Evolutionary conservation across 495 filamentous ascomycete genomes (phyloP).

Genomic region (Emericellopsis terricola): DNA sequence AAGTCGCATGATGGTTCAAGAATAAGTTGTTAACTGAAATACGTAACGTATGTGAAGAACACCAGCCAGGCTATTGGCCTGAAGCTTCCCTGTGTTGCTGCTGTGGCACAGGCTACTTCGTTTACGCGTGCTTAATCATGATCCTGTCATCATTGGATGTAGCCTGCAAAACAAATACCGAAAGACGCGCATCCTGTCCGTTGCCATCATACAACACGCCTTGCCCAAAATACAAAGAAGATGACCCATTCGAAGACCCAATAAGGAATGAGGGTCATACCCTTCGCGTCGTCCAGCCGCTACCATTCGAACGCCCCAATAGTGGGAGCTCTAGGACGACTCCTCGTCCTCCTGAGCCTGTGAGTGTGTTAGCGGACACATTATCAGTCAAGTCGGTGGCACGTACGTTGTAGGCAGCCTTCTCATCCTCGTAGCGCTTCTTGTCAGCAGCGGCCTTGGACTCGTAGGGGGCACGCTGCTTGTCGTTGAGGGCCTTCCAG

Average conservation of each 20-base stretch:
- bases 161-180: constrained; percentile 2
- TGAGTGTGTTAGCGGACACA: constrained; percentile 10
- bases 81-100: too few species aligned
- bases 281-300: too few species aligned
- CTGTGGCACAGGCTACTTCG: too few species aligned
- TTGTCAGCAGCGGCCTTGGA: constrained; percentile 90
- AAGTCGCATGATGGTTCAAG: too few species aligned
- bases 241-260: too few species aligned
- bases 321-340: constrained; percentile 11
- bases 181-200: constrained; percentile 13
- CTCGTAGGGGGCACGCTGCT: constrained; percentile 84
- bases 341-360: constrained; percentile 32
- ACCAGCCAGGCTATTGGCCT: too few species aligned
- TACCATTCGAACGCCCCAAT: too few species aligned
- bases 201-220: constrained; percentile 23
- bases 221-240: constrained; percentile 27
- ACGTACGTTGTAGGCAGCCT: constrained; percentile 76
- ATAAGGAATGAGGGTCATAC: too few species aligned
- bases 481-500: constrained; percentile 88
- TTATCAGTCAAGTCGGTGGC: constrained; percentile 4
- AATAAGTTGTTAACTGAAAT: too few species aligned
- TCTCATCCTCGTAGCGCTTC: constrained; percentile 97
- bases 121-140: too few species aligned
- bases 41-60: too few species aligned
- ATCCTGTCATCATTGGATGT: neutral